Percentiles rank a stretch among this genome's conserved stretches.
These are phyloP conservation scores for Ganoderma lingzhi DNA, from an alignment of 1,284 basidiomycete species.

Conservation along the genomic window DNA sequence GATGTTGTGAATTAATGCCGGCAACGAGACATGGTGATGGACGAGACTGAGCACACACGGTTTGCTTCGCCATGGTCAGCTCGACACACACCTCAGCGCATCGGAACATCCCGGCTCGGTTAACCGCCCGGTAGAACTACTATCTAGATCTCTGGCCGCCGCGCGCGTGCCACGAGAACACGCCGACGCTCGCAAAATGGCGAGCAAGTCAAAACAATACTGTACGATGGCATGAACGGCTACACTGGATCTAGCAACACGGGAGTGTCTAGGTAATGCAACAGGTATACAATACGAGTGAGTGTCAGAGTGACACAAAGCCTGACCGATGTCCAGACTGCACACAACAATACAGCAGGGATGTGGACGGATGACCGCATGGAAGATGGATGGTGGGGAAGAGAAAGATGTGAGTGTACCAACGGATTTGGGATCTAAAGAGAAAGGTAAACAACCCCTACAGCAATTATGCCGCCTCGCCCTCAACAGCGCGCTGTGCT, in stretches of 20 bases:
- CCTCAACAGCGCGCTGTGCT: constrained; percentile 51
- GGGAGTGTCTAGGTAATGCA: constrained; percentile 30
- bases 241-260: constrained; percentile 30
- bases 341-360: background rate
- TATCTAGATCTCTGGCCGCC: background rate
- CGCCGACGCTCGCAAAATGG: background rate
- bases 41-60: background rate
- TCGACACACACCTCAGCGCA: background rate
- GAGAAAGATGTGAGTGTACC: background rate
- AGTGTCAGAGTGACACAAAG: constrained; percentile 24
- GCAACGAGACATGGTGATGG: background rate
- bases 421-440: background rate
- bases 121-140: background rate
- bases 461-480: constrained; percentile 17
- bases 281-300: constrained; percentile 33
- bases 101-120: background rate
- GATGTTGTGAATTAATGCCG: background rate
- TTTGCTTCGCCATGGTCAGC: background rate
- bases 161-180: background rate
- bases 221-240: constrained; percentile 14
- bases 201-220: background rate
- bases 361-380: background rate
- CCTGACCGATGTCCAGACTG: constrained; percentile 15
- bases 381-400: background rate
- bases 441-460: background rate